phyloP scores from a whole-genome alignment of 164 flowering plant genomes.

The Cinnamomum chago region DNA sequence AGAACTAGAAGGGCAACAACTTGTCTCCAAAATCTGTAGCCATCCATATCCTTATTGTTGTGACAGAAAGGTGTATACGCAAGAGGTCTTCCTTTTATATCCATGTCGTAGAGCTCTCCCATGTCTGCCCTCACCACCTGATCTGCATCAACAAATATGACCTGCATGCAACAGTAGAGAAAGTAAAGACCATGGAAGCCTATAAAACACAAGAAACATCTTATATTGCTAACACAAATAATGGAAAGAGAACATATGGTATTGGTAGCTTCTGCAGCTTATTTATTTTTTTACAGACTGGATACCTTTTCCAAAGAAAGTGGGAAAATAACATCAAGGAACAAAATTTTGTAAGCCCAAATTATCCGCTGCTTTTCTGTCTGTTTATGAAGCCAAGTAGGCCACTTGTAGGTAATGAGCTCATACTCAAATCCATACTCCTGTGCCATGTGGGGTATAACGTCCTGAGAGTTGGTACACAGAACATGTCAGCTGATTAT shows the following conservation, averaged over 20 bases:
- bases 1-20: slow-evolving; percentile 31
- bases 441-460: slow-evolving; percentile 92
- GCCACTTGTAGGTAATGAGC: slow-evolving; percentile 96
- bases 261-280: background rate
- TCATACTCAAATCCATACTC: slow-evolving; percentile 94
- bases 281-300: background rate
- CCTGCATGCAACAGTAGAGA: slow-evolving; percentile 43
- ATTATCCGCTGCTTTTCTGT: slow-evolving; percentile 95
- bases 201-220: background rate
- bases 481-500: background rate
- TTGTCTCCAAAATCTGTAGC: slow-evolving; percentile 98
- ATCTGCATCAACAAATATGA: slow-evolving; percentile 99
- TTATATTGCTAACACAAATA: background rate
- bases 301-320: slow-evolving; percentile 89
- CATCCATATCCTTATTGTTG: slow-evolving; percentile 99
- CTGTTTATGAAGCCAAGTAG: slow-evolving; percentile 98
- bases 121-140: slow-evolving; percentile 91
- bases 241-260: background rate
- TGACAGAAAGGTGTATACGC: slow-evolving; percentile 98
- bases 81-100: slow-evolving; percentile 84
- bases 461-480: slow-evolving; percentile 44
- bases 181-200: background rate
- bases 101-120: slow-evolving; percentile 99
- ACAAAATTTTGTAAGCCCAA: slow-evolving; percentile 97
- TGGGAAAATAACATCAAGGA: slow-evolving; percentile 98